Evolutionary conservation across 805 yeast species (phyloP).

Genomic region (Starmerella etchellsii): DNA sequence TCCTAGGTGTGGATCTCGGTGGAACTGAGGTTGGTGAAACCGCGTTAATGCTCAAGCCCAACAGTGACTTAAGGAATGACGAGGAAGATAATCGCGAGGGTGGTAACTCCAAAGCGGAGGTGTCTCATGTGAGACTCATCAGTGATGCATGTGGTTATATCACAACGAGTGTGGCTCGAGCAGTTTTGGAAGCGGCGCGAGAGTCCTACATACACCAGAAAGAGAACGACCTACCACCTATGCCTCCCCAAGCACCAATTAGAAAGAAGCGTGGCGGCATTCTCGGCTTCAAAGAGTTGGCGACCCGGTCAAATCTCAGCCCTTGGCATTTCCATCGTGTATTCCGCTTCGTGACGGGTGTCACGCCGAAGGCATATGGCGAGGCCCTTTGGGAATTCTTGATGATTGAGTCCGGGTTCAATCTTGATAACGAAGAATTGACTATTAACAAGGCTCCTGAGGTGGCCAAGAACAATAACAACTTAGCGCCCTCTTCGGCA

Average conservation of each 20-base stretch:
- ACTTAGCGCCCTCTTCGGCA: slow-evolving; percentile 1
- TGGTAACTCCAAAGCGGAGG: slow-evolving; percentile 16
- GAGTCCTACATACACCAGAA: slow-evolving; percentile 21
- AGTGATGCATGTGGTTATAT: slow-evolving; percentile 74
- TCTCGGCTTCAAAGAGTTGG: slow-evolving; percentile 64
- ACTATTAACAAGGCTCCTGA: slow-evolving; percentile 6
- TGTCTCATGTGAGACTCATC: slow-evolving; percentile 46
- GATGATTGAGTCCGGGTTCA: slow-evolving; percentile 21
- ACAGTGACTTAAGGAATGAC: background rate
- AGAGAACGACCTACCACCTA: slow-evolving; percentile 1
- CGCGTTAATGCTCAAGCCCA: slow-evolving; percentile 13
- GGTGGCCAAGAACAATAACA: background rate
- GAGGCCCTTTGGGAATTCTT: slow-evolving; percentile 49
- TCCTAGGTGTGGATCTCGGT: slow-evolving; percentile 20
- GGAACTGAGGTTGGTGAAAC: slow-evolving; percentile 18
- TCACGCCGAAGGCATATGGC: slow-evolving; percentile 81
- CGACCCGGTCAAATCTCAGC: slow-evolving; percentile 65
- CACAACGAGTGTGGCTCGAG: slow-evolving; percentile 60
- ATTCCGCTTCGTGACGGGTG: slow-evolving; percentile 71
- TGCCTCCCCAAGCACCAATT: slow-evolving; percentile 20
- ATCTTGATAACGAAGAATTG: slow-evolving; percentile 18
- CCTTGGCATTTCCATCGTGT: slow-evolving; percentile 94
- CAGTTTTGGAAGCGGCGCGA: slow-evolving; percentile 26
- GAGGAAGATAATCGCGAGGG: slow-evolving; percentile 4
- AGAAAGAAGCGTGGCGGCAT: slow-evolving; percentile 30